Base-by-base conservation (phyloP, 2,329 filamentous ascomycete genomes). In the Diatrype stigma region DNA sequence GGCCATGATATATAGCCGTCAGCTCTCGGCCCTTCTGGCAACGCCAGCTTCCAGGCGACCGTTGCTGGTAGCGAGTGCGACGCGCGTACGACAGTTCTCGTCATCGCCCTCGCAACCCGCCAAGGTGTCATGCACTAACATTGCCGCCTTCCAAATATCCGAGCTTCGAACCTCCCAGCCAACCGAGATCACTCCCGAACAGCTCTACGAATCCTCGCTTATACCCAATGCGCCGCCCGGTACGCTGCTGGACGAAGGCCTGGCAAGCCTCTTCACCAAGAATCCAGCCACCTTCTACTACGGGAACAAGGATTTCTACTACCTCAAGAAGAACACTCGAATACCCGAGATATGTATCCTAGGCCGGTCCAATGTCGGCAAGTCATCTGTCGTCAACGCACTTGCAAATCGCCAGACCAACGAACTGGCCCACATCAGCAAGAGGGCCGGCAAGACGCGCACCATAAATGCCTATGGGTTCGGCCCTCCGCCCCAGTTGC, bases 361-460 rank as follows among this genome's bases (percentile, higher is more conserved):
- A 35, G 90, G 90, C 42, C 90, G 92, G 61, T 91, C 90, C 57
- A 96, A 96, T 65, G 90, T 91, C 40, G 90, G 90, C 63, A 96
- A 96, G 68, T 94, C 89, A 2, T 90, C 89, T 16, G 87, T 95
- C 59, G 85, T 96, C 70, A 96, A 96, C 64, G 87, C 87, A 17
- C 79, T 96, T 32, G 81, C 86, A 2, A 85, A 85, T 32, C 79
- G 82, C 28, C 69, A 81, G 50, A 77, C 73, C 3, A 63, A 52
- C 23, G 49, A 37, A 30, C 65, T 77, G 6, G 80, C 80, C 12
- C 70, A 73, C 45, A 77, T 78, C 22, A 79, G 77, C 60, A 66
- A 70, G 16, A 69, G 67, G 19, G 77, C 80, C 1, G 81, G 81
- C 10, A 75, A 72, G 59, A 84, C 81, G 1, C 73, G 68, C 32